Base-by-base conservation (phyloP, 495 filamentous ascomycete species). In the Tuber umbilicatum region DNA sequence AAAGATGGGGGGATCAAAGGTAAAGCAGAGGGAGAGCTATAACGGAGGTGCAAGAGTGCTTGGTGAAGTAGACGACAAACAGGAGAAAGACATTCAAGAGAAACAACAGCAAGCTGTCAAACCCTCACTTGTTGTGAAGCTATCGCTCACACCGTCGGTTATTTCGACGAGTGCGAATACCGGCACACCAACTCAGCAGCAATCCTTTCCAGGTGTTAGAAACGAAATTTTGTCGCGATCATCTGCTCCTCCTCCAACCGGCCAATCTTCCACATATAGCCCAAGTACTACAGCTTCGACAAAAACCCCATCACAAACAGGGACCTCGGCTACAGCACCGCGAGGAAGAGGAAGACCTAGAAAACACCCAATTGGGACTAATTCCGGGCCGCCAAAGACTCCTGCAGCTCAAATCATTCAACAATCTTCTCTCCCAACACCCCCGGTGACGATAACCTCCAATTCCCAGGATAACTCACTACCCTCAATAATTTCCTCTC, bases 1-100 rank as follows among this genome's bases (percentile, higher is more conserved):
- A 16, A 41, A 31, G 47, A 23, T 12, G n/a, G 68, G 2, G 17
- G 41, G 23, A 38, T 27, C n/a, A 64, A 43, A 70, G 67, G 64
- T 31, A 27, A 14, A 45, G 7, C 38, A 69, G 5, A 40, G 70
- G 37, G 27, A 43, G 47, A 39, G 38, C 16, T 69, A 77, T 55
- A 41, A 73, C 19, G 76, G 77, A 17, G 69, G 50, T 6, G 70
- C 68, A 14, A 73, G 77, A 43, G 77, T 79, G 31, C 68, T 79
- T 21, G 78, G 77, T 2, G 78, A 79, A 68, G 41, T 79, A 1
- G 73, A 70, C 10, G 78, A 79, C n/a, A 73, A 73, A 23, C 78
- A 79, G 37, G 73, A 70, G 38, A 76, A 79, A 47, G 47, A 79
- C 60, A 72, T 79, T 23, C 38, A 70, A n/a, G 69, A 70, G 69